These are phyloP conservation scores for Dictyostelium capitatum DNA, from an alignment of 78 protist genomes.

Conservation along the genomic window DNA sequence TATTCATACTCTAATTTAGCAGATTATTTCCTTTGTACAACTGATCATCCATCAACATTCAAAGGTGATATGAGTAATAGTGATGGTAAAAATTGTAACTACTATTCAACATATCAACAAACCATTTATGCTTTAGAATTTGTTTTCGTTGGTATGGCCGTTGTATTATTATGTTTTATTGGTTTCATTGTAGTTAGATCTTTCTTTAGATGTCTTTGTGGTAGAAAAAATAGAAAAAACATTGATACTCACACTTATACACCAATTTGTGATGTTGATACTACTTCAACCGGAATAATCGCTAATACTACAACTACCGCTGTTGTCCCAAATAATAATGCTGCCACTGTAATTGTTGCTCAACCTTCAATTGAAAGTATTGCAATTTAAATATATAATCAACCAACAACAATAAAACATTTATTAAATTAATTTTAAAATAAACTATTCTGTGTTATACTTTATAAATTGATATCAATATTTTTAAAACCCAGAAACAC, in stretches of 20 bases:
- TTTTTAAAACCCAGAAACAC: no score
- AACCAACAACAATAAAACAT: no score
- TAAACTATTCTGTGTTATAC: no score
- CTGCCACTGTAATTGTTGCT: no score
- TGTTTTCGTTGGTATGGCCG: background rate
- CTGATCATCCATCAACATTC: background rate
- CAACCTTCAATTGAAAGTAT: no score
- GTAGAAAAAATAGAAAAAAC: background rate
- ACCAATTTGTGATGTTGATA: background rate
- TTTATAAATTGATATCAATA: no score
- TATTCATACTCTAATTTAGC: background rate
- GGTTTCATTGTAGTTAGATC: no score
- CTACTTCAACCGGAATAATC: background rate
- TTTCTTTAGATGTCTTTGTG: background rate
- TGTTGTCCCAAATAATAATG: no score
- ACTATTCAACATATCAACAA: background rate
- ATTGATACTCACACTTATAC: slow-evolving; percentile 1
- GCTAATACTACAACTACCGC: no score
- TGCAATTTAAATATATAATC: no score
- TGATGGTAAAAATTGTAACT: background rate
- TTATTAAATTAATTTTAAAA: no score
- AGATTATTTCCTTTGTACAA: background rate
- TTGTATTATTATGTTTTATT: background rate
- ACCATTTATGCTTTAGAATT: background rate
- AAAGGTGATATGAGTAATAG: background rate